A percentile compares a stretch with the other conserved stretches of the same genome.
phyloP scores from a whole-genome alignment of 2,329 filamentous ascomycete species.

The Apiospora sp. region DNA sequence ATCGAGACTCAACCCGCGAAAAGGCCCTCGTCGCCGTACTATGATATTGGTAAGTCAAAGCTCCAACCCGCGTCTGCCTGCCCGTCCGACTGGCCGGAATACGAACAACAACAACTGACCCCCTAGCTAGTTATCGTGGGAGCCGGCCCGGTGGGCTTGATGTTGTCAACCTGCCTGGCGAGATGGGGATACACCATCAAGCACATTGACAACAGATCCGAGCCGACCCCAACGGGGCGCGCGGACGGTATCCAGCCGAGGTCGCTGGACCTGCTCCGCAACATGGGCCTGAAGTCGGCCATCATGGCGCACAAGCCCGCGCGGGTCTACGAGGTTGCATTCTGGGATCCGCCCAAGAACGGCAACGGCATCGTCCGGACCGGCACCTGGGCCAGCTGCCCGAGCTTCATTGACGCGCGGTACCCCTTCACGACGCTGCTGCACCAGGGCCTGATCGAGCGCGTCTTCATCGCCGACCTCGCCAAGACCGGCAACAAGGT shows the following conservation, averaged over 20 bases:
- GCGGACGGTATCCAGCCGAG: conserved; percentile 93
- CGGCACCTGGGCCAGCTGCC: conserved; percentile 86
- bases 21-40: conserved; percentile 37
- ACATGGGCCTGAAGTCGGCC: conserved; percentile 86
- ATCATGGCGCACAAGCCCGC: conserved; percentile 90
- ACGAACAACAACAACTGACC: conserved; percentile 25
- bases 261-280: conserved; percentile 84
- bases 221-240: conserved; percentile 84
- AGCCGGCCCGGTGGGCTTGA: conserved; percentile 86
- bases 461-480: conserved; percentile 72
- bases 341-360: conserved; percentile 71
- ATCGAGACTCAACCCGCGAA: conserved; percentile 33
- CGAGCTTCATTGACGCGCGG: conserved; percentile 78
- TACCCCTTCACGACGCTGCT: conserved; percentile 76
- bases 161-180: conserved; percentile 86
- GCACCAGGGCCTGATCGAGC: conserved; percentile 76
- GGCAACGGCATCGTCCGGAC: conserved; percentile 68
- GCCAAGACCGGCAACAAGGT: conserved; percentile 66
- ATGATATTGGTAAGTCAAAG: conserved; percentile 54
- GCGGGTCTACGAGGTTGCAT: conserved; percentile 81
- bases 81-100: not conserved
- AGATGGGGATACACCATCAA: conserved; percentile 96
- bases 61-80: not conserved
- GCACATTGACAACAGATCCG: conserved; percentile 89
- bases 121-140: conserved; percentile 77